Conservation (phyloP, 371 early-diverging fungal species). For the Rhizomucor pusillus region DNA sequence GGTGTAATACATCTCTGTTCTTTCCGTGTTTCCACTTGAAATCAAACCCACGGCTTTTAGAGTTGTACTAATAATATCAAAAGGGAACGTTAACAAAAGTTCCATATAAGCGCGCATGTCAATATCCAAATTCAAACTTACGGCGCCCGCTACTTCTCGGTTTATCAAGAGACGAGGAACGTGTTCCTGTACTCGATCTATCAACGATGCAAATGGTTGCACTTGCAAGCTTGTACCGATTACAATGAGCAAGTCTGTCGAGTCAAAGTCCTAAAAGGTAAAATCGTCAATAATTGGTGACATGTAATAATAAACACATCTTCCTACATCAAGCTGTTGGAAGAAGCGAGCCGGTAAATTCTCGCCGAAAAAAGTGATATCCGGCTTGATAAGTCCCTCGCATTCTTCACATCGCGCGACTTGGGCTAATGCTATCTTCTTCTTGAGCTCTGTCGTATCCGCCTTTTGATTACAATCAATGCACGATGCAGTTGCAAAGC, state of each 20-base stretch:
- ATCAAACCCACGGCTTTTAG: slow-evolving; percentile 70
- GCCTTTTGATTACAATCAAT: slow-evolving; percentile 46
- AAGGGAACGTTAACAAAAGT: background rate
- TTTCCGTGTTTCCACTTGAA: slow-evolving; percentile 69
- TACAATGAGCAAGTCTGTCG: slow-evolving; percentile 85
- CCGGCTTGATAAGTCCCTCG: slow-evolving; percentile 81
- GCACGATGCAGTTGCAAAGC: slow-evolving; percentile 84
- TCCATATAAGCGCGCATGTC: background rate
- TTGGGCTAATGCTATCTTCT: slow-evolving; percentile 47
- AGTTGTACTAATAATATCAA: slow-evolving; percentile 17
- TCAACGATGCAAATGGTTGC: slow-evolving; percentile 85
- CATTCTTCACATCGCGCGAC: slow-evolving; percentile 73
- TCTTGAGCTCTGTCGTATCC: slow-evolving; percentile 36
- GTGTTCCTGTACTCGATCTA: slow-evolving; percentile 56
- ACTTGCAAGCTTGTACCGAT: slow-evolving; percentile 89
- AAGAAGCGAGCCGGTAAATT: slow-evolving; percentile 78
- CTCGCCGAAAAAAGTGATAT: slow-evolving; percentile 96
- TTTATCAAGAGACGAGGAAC: slow-evolving; percentile 90
- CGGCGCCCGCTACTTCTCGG: slow-evolving; percentile 73
- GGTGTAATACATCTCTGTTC: slow-evolving; percentile 71
- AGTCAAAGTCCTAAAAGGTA: slow-evolving; percentile 55
- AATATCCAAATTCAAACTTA: slow-evolving; percentile 13
- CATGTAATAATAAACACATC: slow-evolving; percentile 8
- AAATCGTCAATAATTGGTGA: background rate
- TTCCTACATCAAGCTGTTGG: slow-evolving; percentile 46